Evolutionary conservation across 805 yeast species (phyloP), one percentile per base, ranked within the genome.

Genomic region (Lachancea thermotolerans): DNA sequence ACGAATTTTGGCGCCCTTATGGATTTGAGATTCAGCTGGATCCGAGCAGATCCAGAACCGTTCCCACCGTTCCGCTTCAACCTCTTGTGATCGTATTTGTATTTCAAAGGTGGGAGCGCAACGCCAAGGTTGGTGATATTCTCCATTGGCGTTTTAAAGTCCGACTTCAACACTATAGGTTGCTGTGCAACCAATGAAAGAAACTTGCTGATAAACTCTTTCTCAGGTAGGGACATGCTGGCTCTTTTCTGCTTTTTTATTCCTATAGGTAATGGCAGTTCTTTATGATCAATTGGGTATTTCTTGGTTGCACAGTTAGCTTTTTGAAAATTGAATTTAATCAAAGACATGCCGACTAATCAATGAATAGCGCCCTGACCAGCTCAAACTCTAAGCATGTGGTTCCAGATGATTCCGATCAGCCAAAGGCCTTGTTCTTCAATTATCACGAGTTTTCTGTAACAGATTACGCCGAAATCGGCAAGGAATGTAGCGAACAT

Each of bases 1-100:
- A 66, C 60, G 62, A 85, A 83, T 57, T 81, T 85, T 5, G 95
- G 95, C 4, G 82, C 77, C 54, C 81, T 79, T 44, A 87, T 74
- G 28, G 90, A 82, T 62, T 82, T 82, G 58, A 86, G 70, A 28
- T 35, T 32, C 35, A 41, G 30, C 17, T 41, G 35, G 16, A 41
- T 27, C 11, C n/a, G 17, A 4, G 35, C 41, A 3, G 41, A 38
- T n/a, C n/a, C 21, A 4, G 62, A 55, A 12, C 74, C 64, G 11
- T 50, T 47, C 15, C 54, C 42, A n/a, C 7, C 35, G 28, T 33
- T 14, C 37, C 48, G 33, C 29, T 48, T 55, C 10, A 41, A 39
- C 38, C 53, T 54, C 10, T 47, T 49, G 18, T 58, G 60, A 27
- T 58, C 57, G 47, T 66, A 53, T 68, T 73, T 53, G 64, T 70